These are phyloP conservation scores for Luffa aegyptiaca DNA, from an alignment of 306 rosid genomes.

Conservation along the genomic window DNA sequence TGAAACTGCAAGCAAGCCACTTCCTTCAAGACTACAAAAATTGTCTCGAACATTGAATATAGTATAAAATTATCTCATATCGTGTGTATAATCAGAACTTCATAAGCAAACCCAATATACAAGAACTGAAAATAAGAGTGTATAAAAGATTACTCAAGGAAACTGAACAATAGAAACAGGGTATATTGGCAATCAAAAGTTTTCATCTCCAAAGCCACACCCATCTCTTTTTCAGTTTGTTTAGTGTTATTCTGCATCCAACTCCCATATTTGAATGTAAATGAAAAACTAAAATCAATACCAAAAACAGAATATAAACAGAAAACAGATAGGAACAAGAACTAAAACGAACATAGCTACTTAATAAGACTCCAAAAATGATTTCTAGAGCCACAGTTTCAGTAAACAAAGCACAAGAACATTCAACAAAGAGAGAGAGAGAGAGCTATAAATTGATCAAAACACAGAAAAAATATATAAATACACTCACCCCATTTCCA, in stretches of 20 bases:
- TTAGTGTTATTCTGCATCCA: background rate
- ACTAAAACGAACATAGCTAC: background rate
- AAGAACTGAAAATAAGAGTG: background rate
- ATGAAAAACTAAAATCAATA: background rate
- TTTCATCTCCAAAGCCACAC: background rate
- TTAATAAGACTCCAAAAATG: background rate
- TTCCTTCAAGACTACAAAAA: background rate
- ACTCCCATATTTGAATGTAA: background rate
- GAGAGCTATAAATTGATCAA: background rate
- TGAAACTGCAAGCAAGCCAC: background rate
- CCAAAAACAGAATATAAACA: background rate
- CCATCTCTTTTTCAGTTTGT: background rate
- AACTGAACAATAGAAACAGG: background rate
- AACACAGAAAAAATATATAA: background rate
- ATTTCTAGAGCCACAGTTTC: background rate
- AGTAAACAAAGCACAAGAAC: background rate
- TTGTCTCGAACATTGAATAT: background rate
- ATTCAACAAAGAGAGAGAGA: background rate
- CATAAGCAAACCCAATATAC: background rate
- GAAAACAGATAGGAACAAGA: background rate
- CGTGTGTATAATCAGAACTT: background rate
- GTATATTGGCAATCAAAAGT: background rate
- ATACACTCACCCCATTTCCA: slow-evolving; percentile 59
- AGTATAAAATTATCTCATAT: background rate
- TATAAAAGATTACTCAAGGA: background rate